Conservation (phyloP, 2,329 filamentous ascomycete species). For the Venturia carpophila region DNA sequence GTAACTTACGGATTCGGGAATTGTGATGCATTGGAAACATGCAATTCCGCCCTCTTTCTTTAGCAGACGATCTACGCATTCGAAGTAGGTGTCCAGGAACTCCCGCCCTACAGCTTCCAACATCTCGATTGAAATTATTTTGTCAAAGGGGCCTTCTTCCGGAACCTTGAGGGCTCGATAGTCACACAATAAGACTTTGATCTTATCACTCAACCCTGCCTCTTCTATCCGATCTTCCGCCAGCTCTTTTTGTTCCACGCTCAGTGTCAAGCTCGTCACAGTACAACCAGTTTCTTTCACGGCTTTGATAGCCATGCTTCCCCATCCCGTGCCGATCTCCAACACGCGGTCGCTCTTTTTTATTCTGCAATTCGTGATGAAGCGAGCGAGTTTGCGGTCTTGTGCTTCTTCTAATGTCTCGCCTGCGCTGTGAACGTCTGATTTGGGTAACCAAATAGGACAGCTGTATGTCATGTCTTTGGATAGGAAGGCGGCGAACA, state of each 20-base stretch:
- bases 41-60: constrained; percentile 60
- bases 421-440: constrained; percentile 34
- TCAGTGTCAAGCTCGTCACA: constrained; percentile 61
- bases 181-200: constrained; percentile 60
- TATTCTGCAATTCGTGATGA: constrained; percentile 58
- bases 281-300: constrained; percentile 58
- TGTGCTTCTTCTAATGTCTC: constrained; percentile 60
- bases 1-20: constrained; percentile 50
- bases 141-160: constrained; percentile 51
- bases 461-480: constrained; percentile 73
- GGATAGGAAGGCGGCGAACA: constrained; percentile 66
- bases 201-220: constrained; percentile 52
- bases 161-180: constrained; percentile 56
- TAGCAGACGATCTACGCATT: constrained; percentile 53
- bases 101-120: constrained; percentile 64
- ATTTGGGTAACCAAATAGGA: constrained; percentile 52
- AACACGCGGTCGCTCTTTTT: constrained; percentile 60
- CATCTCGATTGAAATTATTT: constrained; percentile 71
- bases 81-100: constrained; percentile 61
- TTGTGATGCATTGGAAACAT: constrained; percentile 70
- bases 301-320: constrained; percentile 63
- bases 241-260: constrained; percentile 59
- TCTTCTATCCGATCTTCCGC: constrained; percentile 57
- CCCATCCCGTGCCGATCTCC: constrained; percentile 71
- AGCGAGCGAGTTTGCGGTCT: constrained; percentile 56